Evolutionary conservation across 108 stramenopile species (phyloP).

Genomic region (Stephanodiscus triporus): DNA sequence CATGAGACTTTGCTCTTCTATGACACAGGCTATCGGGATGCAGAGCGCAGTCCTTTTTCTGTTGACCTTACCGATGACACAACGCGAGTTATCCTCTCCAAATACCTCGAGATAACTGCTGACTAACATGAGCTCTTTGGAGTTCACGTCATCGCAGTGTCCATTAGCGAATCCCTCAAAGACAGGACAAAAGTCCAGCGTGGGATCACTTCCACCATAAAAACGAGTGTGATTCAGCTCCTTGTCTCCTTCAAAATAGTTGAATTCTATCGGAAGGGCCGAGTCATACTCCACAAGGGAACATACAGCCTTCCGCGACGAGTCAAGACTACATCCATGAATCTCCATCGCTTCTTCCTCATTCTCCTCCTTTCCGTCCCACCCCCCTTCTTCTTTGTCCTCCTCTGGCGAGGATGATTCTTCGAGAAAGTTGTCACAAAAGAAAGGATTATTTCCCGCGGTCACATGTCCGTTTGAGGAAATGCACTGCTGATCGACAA

Average conservation of each 20-base stretch:
- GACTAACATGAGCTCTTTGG: slow-evolving; percentile 49
- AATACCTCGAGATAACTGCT: slow-evolving; percentile 59
- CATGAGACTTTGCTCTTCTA: slow-evolving; percentile 72
- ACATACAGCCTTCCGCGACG: slow-evolving; percentile 80
- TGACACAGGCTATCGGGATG: slow-evolving; percentile 79
- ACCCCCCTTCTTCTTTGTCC: slow-evolving; percentile 1
- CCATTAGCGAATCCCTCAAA: slow-evolving; percentile 74
- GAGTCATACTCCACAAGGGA: slow-evolving; percentile 69
- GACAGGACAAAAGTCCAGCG: slow-evolving; percentile 85
- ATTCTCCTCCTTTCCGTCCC: slow-evolving; percentile 6
- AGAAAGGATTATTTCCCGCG: slow-evolving; percentile 67
- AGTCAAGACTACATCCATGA: slow-evolving; percentile 78
- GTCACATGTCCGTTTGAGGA: slow-evolving; percentile 57
- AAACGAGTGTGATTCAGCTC: slow-evolving; percentile 37
- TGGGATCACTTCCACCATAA: slow-evolving; percentile 73
- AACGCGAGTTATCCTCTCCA: slow-evolving; percentile 73
- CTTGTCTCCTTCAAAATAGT: slow-evolving; percentile 66
- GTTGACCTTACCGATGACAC: slow-evolving; percentile 61
- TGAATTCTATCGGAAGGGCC: slow-evolving; percentile 69
- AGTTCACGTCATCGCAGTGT: slow-evolving; percentile 51
- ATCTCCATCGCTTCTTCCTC: slow-evolving; percentile 47
- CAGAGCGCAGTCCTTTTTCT: slow-evolving; percentile 63
- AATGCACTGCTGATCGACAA: slow-evolving; percentile 76
- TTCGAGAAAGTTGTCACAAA: slow-evolving; percentile 63
- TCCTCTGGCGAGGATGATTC: not conserved